Evolutionary conservation across 805 yeast genomes (phyloP).

Genomic region (Saccharomycopsis sp.): DNA sequence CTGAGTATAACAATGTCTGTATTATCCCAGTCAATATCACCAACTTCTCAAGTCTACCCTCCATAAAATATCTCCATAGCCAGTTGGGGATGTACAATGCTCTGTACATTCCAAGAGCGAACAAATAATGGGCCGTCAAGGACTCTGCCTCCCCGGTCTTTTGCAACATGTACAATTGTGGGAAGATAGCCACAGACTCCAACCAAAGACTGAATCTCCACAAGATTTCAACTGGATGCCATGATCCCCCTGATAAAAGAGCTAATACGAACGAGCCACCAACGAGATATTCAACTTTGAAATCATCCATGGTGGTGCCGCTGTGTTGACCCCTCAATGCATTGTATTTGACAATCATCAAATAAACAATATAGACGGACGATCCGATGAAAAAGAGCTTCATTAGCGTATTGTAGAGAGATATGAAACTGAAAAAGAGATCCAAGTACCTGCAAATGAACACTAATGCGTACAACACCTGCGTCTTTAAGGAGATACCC

Average conservation of each 20-base stretch:
- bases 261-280: constrained; percentile 54
- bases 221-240: constrained; percentile 51
- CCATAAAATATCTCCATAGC: constrained; percentile 74
- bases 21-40: constrained; percentile 73
- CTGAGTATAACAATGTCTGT: constrained; percentile 86
- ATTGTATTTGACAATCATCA: constrained; percentile 59
- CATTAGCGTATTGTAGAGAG: constrained; percentile 74
- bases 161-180: constrained; percentile 87
- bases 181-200: constrained; percentile 85
- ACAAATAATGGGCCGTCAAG: constrained; percentile 86
- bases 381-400: constrained; percentile 75
- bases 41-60: constrained; percentile 58
- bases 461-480: constrained; percentile 66
- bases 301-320: constrained; percentile 63
- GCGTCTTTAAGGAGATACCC: constrained; percentile 89
- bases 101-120: constrained; percentile 87
- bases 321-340: constrained; percentile 31
- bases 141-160: constrained; percentile 83
- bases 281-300: constrained; percentile 64
- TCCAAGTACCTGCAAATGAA: constrained; percentile 70
- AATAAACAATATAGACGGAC: constrained; percentile 64
- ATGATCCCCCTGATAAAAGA: constrained; percentile 60
- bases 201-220: constrained; percentile 95
- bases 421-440: constrained; percentile 45
- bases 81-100: constrained; percentile 91